Evolutionary conservation across 1,284 basidiomycete species (phyloP).

Genomic region (Paramarasmius palmivorus): DNA sequence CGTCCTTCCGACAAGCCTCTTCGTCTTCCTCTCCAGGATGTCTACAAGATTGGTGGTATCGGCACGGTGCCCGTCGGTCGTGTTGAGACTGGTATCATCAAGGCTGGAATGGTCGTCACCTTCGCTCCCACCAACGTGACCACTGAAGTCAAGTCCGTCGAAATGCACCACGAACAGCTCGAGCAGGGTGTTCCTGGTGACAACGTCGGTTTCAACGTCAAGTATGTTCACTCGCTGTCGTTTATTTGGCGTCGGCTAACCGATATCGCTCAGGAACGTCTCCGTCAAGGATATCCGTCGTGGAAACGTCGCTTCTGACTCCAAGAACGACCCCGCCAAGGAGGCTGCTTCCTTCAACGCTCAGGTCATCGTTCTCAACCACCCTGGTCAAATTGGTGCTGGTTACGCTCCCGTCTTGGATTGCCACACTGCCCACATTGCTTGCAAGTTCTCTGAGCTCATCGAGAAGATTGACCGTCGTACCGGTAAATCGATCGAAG

Average conservation of each 20-base stretch:
- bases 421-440: constrained; percentile 99
- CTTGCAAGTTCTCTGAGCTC: constrained; percentile 98
- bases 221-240: constrained; percentile 47
- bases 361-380: constrained; percentile 99
- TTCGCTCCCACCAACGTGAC: constrained; percentile 98
- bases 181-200: constrained; percentile 95
- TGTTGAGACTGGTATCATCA: constrained; percentile 99
- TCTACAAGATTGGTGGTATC: constrained; percentile 99
- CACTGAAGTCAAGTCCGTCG: constrained; percentile 99
- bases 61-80: constrained; percentile 99
- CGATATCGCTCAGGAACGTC: constrained; percentile 79
- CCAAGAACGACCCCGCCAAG: constrained; percentile 99
- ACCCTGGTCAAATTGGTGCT: constrained; percentile 99
- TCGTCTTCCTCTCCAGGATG: constrained; percentile 99
- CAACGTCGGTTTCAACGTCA: constrained; percentile 99
- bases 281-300: constrained; percentile 99
- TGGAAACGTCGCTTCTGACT: constrained; percentile 99
- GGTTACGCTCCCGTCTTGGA: constrained; percentile 98
- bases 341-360: constrained; percentile 99
- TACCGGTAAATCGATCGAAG: constrained; percentile 91
- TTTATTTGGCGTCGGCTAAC: neutral
- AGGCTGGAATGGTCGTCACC: constrained; percentile 98
- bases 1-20: constrained; percentile 99
- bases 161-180: constrained; percentile 99
- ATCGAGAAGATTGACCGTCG: constrained; percentile 99